Evolutionary conservation across 2,329 filamentous ascomycete species (phyloP), one percentile per base, ranked within the genome.

Genomic region (Paecilomyces formosus): DNA sequence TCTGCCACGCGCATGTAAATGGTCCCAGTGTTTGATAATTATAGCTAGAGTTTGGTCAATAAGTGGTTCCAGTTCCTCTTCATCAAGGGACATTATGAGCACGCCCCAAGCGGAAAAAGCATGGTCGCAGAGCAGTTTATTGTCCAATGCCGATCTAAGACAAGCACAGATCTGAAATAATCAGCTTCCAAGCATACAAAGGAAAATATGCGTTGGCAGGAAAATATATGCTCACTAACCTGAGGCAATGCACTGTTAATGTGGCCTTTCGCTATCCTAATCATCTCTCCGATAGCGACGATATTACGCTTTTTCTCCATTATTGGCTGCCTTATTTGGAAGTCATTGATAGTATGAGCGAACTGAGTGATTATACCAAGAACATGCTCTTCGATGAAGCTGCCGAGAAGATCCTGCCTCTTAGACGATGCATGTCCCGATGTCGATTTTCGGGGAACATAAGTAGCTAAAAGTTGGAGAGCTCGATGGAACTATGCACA

Each of bases 1-100:
- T 61, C 83, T 85, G 1, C 87, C 87, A 2, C 78, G 71, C 3
- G 81, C 76, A 22, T 86, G 85, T 58, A 97, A 86, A 2, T 66
- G 73, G 3, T 70, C 63, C 94, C 94, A 99, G 67, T 94, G 88
- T 64, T 88, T 86, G 24, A 88, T 86, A 54, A 97, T 86, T 49
- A 96, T 85, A 56, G 92, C 92, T 64, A 97, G 91, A 0, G 92
- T 96, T 59, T 93, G 92, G 69, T 96, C 92, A 8, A 97, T 78
- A 39, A 97, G 81, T 26, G 85, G 81, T 63, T 88, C 87, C 5
- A 96, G 81, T 67, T 97, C 92, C 24, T 92, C 88, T 58, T 87
- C 86, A 9, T 88, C 87, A 54, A 97, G 81, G 55, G 87, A 84
- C 28, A 77, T 82, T 18, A 97, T 82, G 76, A 99, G 86, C 8